Percentiles rank a stretch among this genome's conserved stretches.
Conservation (phyloP, 768 basidiomycete species). For the Glaciozyma martinii region DNA sequence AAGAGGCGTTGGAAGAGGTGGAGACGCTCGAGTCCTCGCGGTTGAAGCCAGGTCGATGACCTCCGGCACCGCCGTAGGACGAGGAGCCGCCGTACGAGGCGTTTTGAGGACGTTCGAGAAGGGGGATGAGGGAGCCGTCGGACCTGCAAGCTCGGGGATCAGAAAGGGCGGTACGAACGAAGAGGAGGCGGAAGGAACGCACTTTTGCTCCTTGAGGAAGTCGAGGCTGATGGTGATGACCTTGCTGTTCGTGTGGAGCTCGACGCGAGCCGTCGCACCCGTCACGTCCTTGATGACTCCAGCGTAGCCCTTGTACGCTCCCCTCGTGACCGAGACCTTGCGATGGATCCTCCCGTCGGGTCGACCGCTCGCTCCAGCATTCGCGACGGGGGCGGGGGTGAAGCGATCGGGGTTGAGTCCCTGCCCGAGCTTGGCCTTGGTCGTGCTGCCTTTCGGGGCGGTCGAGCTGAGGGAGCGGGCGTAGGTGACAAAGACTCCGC, state of each 20-base stretch:
- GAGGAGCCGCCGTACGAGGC: conserved; percentile 4
- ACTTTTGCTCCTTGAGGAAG: conserved; percentile 27
- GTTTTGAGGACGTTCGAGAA: conserved; percentile 13
- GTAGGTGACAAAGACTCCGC: conserved; percentile 88
- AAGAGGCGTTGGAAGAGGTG: conserved; percentile 10
- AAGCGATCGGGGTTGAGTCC: conserved; percentile 50
- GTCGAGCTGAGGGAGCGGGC: conserved; percentile 71
- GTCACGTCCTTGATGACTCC: conserved; percentile 94
- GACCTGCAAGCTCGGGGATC: not conserved
- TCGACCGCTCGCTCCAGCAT: conserved; percentile 10
- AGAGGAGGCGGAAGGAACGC: not conserved
- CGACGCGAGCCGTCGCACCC: conserved; percentile 74
- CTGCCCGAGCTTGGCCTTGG: conserved; percentile 89
- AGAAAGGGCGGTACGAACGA: not conserved
- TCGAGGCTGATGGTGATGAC: conserved; percentile 56
- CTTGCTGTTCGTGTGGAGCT: conserved; percentile 80
- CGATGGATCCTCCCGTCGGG: conserved; percentile 46
- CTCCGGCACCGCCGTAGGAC: not conserved
- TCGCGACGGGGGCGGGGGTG: conserved; percentile 58
- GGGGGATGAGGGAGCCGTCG: conserved; percentile 19
- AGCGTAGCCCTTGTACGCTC: conserved; percentile 78
- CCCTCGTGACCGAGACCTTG: conserved; percentile 70
- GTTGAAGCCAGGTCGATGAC: not conserved
- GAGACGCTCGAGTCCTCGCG: conserved; percentile 12
- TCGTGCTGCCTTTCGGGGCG: conserved; percentile 64